Evolutionary conservation across 805 yeast species (phyloP), one percentile per base, ranked within the genome.

Genomic region (Barnettozyma vustinii): DNA sequence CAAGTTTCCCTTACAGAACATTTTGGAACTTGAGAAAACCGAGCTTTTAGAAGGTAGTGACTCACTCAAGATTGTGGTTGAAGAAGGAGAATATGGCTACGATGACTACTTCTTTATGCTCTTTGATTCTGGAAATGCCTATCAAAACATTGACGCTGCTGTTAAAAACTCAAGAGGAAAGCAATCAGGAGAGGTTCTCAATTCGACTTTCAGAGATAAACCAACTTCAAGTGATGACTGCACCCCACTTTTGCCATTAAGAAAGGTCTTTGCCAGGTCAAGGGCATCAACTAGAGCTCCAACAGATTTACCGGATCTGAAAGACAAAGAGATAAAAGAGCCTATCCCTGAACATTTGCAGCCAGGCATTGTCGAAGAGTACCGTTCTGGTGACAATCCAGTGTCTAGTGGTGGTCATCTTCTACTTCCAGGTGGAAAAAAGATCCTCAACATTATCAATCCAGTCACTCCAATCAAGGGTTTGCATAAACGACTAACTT

Each of bases 101-200:
- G 90, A 87, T 58, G 87, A 83, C 44, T 79, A 83, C 52, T 79
- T 79, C 52, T 76, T 90, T 54, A 75, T 87, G 62, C 84, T 87
- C 51, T 83, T 87, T 61, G 69, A 73, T 19, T 64, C 67, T 9
- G 83, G 82, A 10, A 67, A 65, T 9, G 77, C 76, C 2, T 66
- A 68, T 4, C 52, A 60, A 5, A 66, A 67, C 2, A 70, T 83
- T 44, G 68, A 69, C 44, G 60, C 68, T 2, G 68, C 69, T 0
- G 62, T 81, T 37, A 62, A 67, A 15, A 50, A 50, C 25, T 52
- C 35, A 2, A 15, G 21, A 9, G 19, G 45, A 5, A 13, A 25
- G 4, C 15, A 23, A 8, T 18, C 45, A 5, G 58, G 52, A 8
- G n/a, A 35, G 9, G 40, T 50, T 18, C 16, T 40, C 20, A 57